Percentiles rank a stretch among this genome's conserved stretches.
phyloP scores from a whole-genome alignment of 139 green algal genomes.

The Dunaliella sp. region DNA sequence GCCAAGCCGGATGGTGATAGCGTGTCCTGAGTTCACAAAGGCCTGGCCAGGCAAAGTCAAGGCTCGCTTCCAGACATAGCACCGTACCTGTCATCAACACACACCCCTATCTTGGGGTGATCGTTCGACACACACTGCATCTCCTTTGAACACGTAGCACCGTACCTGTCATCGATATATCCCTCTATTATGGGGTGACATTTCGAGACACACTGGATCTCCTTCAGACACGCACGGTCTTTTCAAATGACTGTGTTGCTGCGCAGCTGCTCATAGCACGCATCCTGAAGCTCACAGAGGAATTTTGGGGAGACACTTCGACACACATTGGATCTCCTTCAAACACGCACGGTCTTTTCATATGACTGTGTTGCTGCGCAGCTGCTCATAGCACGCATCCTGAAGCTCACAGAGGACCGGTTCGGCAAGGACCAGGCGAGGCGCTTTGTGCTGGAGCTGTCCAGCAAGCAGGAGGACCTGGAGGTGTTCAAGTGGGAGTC shows the following conservation, averaged over 20 bases:
- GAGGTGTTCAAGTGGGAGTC: constrained; percentile 15
- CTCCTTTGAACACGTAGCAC: background rate
- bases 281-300: constrained; percentile 51
- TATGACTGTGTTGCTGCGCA: background rate
- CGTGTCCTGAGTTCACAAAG: too few relatives aligned
- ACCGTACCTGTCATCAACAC: constrained; percentile 47
- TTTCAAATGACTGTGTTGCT: background rate
- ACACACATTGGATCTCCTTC: too few relatives aligned
- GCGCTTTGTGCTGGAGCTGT: constrained; percentile 15
- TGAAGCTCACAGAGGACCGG: background rate
- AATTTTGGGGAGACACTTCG: constrained; percentile 25
- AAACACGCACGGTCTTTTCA: constrained; percentile 2
- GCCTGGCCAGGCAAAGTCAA: too few relatives aligned
- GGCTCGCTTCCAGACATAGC: background rate
- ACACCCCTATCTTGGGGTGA: constrained; percentile 33
- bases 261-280: background rate
- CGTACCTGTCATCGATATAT: constrained; percentile 47
- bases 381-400: background rate
- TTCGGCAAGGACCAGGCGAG: constrained; percentile 1
- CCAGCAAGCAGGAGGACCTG: background rate
- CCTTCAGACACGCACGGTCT: constrained; percentile 4
- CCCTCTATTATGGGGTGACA: constrained; percentile 34
- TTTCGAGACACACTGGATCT: too few relatives aligned
- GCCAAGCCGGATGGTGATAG: too few relatives aligned
- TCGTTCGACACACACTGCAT: too few relatives aligned